A percentile compares a stretch with the other conserved stretches of the same genome.
Evolutionary conservation across 2,329 filamentous ascomycete species (phyloP).

Genomic region (Trichoderma polysporum): DNA sequence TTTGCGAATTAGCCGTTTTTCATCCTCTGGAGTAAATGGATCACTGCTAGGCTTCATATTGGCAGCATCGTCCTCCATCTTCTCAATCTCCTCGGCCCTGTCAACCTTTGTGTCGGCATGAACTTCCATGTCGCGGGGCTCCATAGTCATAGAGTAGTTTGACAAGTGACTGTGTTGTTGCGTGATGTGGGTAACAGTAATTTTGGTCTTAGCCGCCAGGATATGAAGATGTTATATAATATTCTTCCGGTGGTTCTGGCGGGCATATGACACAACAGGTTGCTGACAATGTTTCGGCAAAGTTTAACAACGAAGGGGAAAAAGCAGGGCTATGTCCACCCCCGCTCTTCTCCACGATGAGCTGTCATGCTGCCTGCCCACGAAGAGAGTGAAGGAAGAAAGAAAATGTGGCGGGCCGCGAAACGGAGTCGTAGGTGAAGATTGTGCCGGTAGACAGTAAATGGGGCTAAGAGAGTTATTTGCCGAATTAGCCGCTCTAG

Average conservation of each 20-base stretch:
- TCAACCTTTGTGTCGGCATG: not conserved
- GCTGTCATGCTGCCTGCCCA: not conserved
- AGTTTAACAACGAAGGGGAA: not conserved
- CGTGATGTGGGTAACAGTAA: too few species aligned
- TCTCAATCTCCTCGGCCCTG: not conserved
- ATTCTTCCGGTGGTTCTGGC: not conserved
- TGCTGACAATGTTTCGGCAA: not conserved
- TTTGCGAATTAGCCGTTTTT: not conserved
- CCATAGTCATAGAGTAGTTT: not conserved
- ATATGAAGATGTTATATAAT: not conserved
- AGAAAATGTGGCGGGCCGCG: not conserved
- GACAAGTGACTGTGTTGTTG: not conserved
- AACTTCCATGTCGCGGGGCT: not conserved
- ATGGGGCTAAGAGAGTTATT: not conserved
- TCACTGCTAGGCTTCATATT: not conserved
- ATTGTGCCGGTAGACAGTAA: not conserved
- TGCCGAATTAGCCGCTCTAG: conserved; percentile 12
- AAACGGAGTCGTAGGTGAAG: not conserved
- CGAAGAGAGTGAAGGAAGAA: not conserved
- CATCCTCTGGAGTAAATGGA: not conserved
- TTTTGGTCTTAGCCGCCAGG: not conserved
- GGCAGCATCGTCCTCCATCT: not conserved
- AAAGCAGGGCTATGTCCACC: not conserved
- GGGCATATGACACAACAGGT: not conserved
- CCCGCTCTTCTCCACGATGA: not conserved